phyloP scores from a whole-genome alignment of 257 asterid species.

The Solanum etuberosum region DNA sequence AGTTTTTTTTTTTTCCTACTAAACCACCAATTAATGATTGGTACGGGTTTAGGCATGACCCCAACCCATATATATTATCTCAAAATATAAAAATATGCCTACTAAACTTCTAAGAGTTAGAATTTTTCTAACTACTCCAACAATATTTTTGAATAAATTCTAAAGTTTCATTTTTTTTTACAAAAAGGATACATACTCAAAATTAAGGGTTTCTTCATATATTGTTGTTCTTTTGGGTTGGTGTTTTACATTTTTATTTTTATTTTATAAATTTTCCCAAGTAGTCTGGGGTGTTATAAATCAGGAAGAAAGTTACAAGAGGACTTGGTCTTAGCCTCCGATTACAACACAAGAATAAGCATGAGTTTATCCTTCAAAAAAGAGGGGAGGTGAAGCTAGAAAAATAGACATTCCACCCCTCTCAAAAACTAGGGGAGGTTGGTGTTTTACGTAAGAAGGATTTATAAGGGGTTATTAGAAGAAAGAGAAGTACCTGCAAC shows the following conservation, averaged over 20 bases:
- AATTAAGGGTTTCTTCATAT: not conserved
- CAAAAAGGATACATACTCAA: not conserved
- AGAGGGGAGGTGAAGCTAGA: no score
- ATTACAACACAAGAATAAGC: no score
- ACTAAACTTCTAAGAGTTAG: not conserved
- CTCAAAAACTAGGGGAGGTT: not conserved
- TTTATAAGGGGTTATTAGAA: not conserved
- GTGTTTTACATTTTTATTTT: not conserved
- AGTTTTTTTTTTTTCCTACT: not conserved
- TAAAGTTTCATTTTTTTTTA: not conserved
- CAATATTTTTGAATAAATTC: not conserved
- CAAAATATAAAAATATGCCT: not conserved
- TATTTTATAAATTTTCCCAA: no score
- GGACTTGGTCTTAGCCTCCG: not conserved
- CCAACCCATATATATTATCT: not conserved
- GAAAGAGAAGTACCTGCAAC: conserved; percentile 52
- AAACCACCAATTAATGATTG: not conserved
- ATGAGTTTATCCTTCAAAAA: no score
- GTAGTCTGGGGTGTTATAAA: no score
- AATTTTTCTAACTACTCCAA: not conserved
- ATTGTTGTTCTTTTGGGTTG: not conserved
- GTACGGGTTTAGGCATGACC: not conserved
- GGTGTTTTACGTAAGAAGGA: not conserved
- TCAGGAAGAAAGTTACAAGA: not conserved
- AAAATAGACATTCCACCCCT: no score